These are phyloP conservation scores for Dactylellina haptotyla DNA, from an alignment of 2,329 filamentous ascomycete genomes.

Conservation along the genomic window DNA sequence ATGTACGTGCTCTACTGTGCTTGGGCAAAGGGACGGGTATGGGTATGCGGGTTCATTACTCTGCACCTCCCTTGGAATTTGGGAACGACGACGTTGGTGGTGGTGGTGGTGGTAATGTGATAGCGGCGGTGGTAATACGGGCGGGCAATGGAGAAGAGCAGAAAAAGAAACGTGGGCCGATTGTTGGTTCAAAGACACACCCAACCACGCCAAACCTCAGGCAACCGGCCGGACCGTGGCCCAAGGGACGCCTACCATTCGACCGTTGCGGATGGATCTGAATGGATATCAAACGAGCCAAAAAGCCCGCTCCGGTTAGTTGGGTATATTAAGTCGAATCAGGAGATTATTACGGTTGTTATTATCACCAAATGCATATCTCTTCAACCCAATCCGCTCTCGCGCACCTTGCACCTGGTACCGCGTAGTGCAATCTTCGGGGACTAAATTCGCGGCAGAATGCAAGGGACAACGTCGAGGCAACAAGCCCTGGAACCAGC, in stretches of 20 bases:
- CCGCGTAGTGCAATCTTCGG: neutral
- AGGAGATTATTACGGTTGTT: neutral
- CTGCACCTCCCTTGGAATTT: slow-evolving; percentile 10
- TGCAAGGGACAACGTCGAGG: slow-evolving; percentile 26
- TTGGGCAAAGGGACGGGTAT: slow-evolving; percentile 34
- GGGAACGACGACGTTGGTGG: slow-evolving; percentile 16
- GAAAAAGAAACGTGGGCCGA: slow-evolving; percentile 49
- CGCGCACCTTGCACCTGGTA: too few relatives aligned
- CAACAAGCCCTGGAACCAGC: too few relatives aligned
- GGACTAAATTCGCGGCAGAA: slow-evolving; percentile 8
- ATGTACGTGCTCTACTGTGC: slow-evolving; percentile 45
- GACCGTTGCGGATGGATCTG: slow-evolving; percentile 9
- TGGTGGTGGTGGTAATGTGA: slow-evolving; percentile 4
- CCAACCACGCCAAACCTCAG: slow-evolving; percentile 1
- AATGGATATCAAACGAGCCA: too few relatives aligned
- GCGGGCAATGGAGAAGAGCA: slow-evolving; percentile 5
- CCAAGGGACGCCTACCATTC: slow-evolving; percentile 33
- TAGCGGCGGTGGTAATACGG: neutral
- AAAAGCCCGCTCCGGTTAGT: slow-evolving; percentile 1
- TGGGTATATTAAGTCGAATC: too few relatives aligned
- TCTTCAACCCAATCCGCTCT: too few relatives aligned
- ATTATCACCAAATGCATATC: too few relatives aligned
- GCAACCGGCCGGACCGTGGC: slow-evolving; percentile 28
- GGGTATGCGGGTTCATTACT: slow-evolving; percentile 27
- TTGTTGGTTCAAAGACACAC: slow-evolving; percentile 14